Conservation (phyloP, 805 yeast species). For the Candida nitratophila region DNA sequence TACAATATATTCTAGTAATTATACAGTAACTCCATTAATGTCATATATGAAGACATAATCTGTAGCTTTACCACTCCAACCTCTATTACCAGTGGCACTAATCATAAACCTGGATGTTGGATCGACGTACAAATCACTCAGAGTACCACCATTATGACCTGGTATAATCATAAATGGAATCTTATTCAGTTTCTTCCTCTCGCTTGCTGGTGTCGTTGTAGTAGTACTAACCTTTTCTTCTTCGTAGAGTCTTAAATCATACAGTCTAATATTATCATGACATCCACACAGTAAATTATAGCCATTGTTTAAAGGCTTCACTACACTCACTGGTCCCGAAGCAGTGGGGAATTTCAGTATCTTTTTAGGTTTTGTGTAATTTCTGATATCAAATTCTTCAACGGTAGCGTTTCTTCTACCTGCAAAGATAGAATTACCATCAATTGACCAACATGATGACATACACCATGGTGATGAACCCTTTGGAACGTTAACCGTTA, state of each 20-base stretch:
- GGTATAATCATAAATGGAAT: constrained; percentile 88
- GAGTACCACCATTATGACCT: constrained; percentile 91
- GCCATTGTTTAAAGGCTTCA: constrained; percentile 73
- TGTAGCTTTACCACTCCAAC: constrained; percentile 83
- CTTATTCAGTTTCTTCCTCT: constrained; percentile 28
- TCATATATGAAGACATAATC: constrained; percentile 82
- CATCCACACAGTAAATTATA: constrained; percentile 83
- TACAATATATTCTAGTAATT: background rate
- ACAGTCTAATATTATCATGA: constrained; percentile 80
- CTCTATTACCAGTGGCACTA: constrained; percentile 90
- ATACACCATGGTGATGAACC: constrained; percentile 92
- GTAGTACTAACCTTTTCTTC: constrained; percentile 15
- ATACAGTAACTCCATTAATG: constrained; percentile 39
- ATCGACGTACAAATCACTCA: constrained; percentile 74
- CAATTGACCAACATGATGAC: constrained; percentile 79
- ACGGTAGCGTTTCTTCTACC: constrained; percentile 89
- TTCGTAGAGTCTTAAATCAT: constrained; percentile 54
- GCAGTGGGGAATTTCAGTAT: constrained; percentile 71
- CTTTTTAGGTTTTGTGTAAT: constrained; percentile 48
- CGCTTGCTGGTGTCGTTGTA: constrained; percentile 5
- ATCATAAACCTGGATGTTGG: constrained; percentile 84
- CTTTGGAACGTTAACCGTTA: constrained; percentile 38
- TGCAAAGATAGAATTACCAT: constrained; percentile 71
- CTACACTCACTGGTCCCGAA: constrained; percentile 85
- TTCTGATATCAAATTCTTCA: constrained; percentile 63